Evolutionary conservation across 1,139 yeast genomes (phyloP), one percentile per base, ranked within the genome.

Genomic region (Suhomyces maxii): DNA sequence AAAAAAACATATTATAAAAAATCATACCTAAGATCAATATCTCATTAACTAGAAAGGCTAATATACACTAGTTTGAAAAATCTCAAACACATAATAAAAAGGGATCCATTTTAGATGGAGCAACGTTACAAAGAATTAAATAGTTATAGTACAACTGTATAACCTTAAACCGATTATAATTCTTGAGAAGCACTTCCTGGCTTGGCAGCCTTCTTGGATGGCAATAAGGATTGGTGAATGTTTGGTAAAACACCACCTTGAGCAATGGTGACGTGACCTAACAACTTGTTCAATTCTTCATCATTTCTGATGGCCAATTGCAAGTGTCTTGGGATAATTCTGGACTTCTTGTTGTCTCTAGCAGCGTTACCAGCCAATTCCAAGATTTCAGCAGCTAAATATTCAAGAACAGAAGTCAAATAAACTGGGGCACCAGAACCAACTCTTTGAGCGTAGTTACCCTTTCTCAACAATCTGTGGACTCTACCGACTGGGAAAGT

Each of bases 231-330:
- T 76, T 86, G 91, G 79, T 91, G 97, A 71, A 86, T 86, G 87
- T 91, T 90, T 81, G 96, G 97, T 73, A 89, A 82, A 60, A 89
- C 97, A 86, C 97, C 97, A 86, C 96, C 97, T 79, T 89, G 96
- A 61, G 96, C 96, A 66, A 89, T 89, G 59, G 95, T 87, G 63
- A 89, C 96, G 71, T 87, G 90, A 69, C 99, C 98, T 63, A 89
- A 80, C 66, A 74, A 74, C 66, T 75, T 74, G 71, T 73, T 76
- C 63, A 76, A 71, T 63, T 73, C 80, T 64, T 72, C 79, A 72
- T 75, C 80, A 62, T 73, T 73, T 76, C 80, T 75, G 70, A 70
- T 75, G 68, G 80, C 80, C 65, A 71, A 71, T 65, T 77, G 80
- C 68, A 71, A 70, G 64, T 69, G 77, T 69, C 79, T 72, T 67